Base-by-base conservation (phyloP, 768 basidiomycete species). In the Serendipita sp. region DNA sequence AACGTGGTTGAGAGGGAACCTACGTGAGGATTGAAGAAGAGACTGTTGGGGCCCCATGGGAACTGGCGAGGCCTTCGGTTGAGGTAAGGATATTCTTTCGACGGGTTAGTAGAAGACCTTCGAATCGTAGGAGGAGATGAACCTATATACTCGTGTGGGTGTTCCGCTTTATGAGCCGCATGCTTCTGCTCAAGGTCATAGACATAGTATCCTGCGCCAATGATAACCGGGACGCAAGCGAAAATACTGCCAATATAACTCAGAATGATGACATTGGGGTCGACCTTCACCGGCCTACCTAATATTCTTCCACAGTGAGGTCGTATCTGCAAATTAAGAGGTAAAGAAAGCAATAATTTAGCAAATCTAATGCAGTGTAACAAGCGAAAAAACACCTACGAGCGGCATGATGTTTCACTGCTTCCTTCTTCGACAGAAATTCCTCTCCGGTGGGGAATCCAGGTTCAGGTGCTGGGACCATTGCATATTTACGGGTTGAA, bases 281-380 rank as follows among this genome's bases (percentile, higher is more conserved):
- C 44, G n/a, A 46, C 44, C 44, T 11, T 11, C 48, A 51, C 48
- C 13, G 38, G 30, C 80, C 60, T 71, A 86, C 89, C 87, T 88
- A 73, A 92, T 88, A 78, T 85, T 90, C 71, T 88, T 84, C 90
- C 90, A 92, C 68, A 92, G 82, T 64, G 85, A 79, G 62, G 86
- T 76, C 34, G 89, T 86, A 66, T 84, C 90, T 92, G 70, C 44
- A 64, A 47, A 44, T 32, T 16, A 16, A 46, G 7, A 41, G 38
- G 38, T 5, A 15, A 70, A 67, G 68, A 68, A 47, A 18, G 32
- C 41, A 38, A 64, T 66, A 66, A 68, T 45, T 52, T 66, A 58
- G 63, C 16, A 68, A 64, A 5, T 18, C 51, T 3, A 38, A 41
- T 3, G 13, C 38, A 41, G 44, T 47, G 63, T 41, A 46, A 35